phyloP scores from a whole-genome alignment of 2,329 filamentous ascomycete genomes.

The Calonectria naviculata region DNA sequence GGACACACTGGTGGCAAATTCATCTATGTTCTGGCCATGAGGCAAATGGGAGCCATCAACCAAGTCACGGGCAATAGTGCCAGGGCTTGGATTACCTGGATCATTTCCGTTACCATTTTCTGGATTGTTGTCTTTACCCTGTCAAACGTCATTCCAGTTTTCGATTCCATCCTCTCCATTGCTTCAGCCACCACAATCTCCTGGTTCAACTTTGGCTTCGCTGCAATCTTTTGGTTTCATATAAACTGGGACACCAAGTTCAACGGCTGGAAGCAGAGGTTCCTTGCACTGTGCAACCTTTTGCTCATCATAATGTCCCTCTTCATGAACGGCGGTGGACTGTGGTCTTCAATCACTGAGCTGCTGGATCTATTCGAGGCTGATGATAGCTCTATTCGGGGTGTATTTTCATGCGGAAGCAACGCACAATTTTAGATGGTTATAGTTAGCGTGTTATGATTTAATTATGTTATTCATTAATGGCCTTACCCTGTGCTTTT shows the following conservation, averaged over 20 bases:
- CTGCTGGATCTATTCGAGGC: conserved; percentile 31
- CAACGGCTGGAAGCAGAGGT: conserved; percentile 29
- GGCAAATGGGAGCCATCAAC: conserved; percentile 28
- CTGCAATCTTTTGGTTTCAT: conserved; percentile 39
- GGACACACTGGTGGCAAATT: conserved; percentile 43
- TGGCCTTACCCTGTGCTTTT: no score
- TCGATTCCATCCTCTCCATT: conserved; percentile 43
- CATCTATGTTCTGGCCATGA: conserved; percentile 32
- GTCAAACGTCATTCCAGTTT: conserved; percentile 42
- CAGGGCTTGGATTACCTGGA: conserved; percentile 42
- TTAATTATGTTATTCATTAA: not conserved
- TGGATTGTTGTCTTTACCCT: conserved; percentile 41
- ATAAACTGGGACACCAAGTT: conserved; percentile 33
- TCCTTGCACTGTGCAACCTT: conserved; percentile 29
- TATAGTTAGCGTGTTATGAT: not conserved
- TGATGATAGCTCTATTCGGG: conserved; percentile 25
- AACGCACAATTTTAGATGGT: conserved; percentile 32
- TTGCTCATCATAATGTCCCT: conserved; percentile 32
- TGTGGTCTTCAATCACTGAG: conserved; percentile 39
- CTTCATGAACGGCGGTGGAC: conserved; percentile 39
- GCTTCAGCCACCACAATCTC: conserved; percentile 38
- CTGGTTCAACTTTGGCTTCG: conserved; percentile 41
- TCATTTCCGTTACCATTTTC: conserved; percentile 32
- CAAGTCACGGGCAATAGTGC: conserved; percentile 34
- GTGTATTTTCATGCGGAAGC: conserved; percentile 37